phyloP scores from a whole-genome alignment of 1,284 basidiomycete species.

The Lentinula novae-zelandiae region DNA sequence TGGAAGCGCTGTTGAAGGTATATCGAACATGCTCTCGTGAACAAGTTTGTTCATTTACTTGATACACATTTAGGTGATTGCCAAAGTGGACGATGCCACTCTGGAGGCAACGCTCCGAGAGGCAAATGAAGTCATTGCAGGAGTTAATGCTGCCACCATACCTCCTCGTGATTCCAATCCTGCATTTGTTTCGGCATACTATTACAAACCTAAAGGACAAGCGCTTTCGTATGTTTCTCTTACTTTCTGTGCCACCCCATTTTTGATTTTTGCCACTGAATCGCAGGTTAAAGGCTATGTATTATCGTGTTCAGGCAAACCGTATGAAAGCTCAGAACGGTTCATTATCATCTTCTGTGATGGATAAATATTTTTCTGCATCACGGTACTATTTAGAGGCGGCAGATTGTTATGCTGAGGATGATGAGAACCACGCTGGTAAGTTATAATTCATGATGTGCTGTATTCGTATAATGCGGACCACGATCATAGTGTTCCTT shows the following conservation, averaged over 20 bases:
- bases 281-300: background rate
- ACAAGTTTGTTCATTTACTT: too few relatives aligned
- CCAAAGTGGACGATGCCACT: too few relatives aligned
- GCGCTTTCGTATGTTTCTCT: slow-evolving; percentile 9
- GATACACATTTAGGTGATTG: too few relatives aligned
- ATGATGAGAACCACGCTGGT: slow-evolving; percentile 32
- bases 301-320: slow-evolving; percentile 12
- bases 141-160: slow-evolving; percentile 4
- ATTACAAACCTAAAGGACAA: slow-evolving; percentile 11
- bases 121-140: slow-evolving; percentile 10
- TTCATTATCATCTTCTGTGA: background rate
- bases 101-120: slow-evolving; percentile 6
- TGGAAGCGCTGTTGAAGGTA: too few relatives aligned
- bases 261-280: too few relatives aligned
- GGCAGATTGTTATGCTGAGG: slow-evolving; percentile 24
- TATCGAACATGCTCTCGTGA: too few relatives aligned
- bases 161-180: slow-evolving; percentile 2
- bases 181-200: slow-evolving; percentile 8
- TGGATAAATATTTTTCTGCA: slow-evolving; percentile 11
- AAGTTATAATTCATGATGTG: background rate
- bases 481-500: background rate
- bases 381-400: slow-evolving; percentile 26
- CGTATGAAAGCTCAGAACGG: slow-evolving; percentile 13
- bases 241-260: background rate
- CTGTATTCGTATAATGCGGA: too few relatives aligned